Base-by-base conservation (phyloP, 2,329 filamentous ascomycete genomes). In the Dissoconium aciculare region DNA sequence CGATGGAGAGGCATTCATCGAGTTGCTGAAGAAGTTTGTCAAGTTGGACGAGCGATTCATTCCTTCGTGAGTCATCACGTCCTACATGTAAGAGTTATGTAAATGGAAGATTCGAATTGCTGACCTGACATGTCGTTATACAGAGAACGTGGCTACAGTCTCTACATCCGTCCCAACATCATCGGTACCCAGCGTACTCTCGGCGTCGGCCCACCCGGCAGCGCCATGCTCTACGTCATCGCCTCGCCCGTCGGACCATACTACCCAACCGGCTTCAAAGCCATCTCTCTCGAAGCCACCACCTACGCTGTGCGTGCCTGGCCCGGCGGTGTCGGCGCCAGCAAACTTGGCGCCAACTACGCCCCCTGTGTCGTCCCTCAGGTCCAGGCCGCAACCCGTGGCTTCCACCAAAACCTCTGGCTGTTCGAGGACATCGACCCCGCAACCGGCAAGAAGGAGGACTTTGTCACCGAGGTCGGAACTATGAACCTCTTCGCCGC, bases 311-410 rank as follows among this genome's bases (percentile, higher is more conserved):
- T 51, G 5, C 83, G 89, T 44, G 89, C 89, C 34, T 98, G 89
- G 89, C 89, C 89, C 27, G 89, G 89, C 37, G 89, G 89, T 53
- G 87, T 94, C 17, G 89, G 89, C 47, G 84, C 95, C 65, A 92
- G 89, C 73, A 98, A 98, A 66, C 74, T 98, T 17, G 89, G 89
- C 39, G 89, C 87, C 51, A 98, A 98, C 70, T 98, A 98, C 57
- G 89, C 89, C n/a, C 89, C 89, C 4, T 95, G 89, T 64, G 87
- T 98, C 49, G 66, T 95, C n/a, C 89, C 89, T 11, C 89, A 98
- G 62, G 71, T 89, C 49, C 73, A 93, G 59, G 89, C 89, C 25
- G 83, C 84, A 27, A 79, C 75, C 56, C 74, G 84, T 34, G 89
- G 89, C 13, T 93, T 85, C 69, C 87, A 95, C 62, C 89, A 98